These are phyloP conservation scores for Quillaja saponaria DNA, from an alignment of 306 rosid species.

Conservation along the genomic window DNA sequence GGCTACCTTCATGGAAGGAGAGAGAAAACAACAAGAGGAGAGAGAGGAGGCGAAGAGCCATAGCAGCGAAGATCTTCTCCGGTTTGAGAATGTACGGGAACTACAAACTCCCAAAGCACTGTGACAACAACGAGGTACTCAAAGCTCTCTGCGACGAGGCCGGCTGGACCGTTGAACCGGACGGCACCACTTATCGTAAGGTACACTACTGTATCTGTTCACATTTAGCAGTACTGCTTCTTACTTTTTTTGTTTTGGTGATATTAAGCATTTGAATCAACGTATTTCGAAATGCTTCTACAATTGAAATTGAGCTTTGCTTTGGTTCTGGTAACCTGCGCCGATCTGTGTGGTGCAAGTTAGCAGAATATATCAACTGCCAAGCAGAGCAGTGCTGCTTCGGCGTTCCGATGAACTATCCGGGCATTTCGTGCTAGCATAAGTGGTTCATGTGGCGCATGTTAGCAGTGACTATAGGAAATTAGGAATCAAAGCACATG, in stretches of 20 bases:
- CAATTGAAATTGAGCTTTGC: conserved; percentile 7
- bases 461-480: conserved; percentile 21
- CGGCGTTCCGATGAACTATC: neutral
- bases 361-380: too few relatives aligned
- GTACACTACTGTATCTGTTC: conserved; percentile 33
- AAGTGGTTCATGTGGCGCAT: conserved; percentile 37
- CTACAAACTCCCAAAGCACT: conserved; percentile 86
- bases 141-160: conserved; percentile 91
- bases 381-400: too few relatives aligned
- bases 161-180: conserved; percentile 82
- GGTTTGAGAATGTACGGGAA: conserved; percentile 85
- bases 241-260: neutral
- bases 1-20: conserved; percentile 88
- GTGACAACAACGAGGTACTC: conserved; percentile 95
- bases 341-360: too few relatives aligned
- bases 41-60: conserved; percentile 78
- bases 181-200: conserved; percentile 91
- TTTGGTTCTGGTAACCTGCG: neutral
- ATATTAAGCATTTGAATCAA: neutral
- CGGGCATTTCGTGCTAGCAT: conserved; percentile 8
- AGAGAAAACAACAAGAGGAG: conserved; percentile 87
- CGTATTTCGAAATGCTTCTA: neutral
- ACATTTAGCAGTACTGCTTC: neutral
- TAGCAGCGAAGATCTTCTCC: conserved; percentile 79
- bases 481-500: conserved; percentile 19